A percentile compares a stretch with the other conserved stretches of the same genome.
Conservation (phyloP, 352 stramenopile species). For the Globisporangium solare region DNA sequence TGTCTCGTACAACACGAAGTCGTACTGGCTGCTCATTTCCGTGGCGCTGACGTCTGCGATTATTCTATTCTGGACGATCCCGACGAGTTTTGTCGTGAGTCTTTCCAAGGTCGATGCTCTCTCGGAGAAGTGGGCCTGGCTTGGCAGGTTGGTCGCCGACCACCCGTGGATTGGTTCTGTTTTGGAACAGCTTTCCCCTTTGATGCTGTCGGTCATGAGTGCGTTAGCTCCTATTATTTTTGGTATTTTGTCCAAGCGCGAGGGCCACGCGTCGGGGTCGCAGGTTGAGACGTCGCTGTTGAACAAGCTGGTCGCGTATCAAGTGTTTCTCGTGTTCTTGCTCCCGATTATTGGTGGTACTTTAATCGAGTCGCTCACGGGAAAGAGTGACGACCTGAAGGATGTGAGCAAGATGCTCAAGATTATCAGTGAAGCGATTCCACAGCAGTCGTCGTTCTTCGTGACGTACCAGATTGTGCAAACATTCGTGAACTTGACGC, state of each 20-base stretch:
- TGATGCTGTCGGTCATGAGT: slow-evolving; percentile 79
- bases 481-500: slow-evolving; percentile 56
- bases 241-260: slow-evolving; percentile 69
- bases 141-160: slow-evolving; percentile 38
- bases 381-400: slow-evolving; percentile 36
- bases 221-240: slow-evolving; percentile 82
- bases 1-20: slow-evolving; percentile 67
- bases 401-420: slow-evolving; percentile 40
- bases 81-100: slow-evolving; percentile 70
- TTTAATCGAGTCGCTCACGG: slow-evolving; percentile 65
- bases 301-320: slow-evolving; percentile 80
- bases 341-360: slow-evolving; percentile 83
- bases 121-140: slow-evolving; percentile 39
- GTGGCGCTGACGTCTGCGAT: slow-evolving; percentile 52
- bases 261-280: slow-evolving; percentile 65
- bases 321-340: slow-evolving; percentile 79
- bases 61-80: slow-evolving; percentile 83
- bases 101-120: slow-evolving; percentile 66
- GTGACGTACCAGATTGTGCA: slow-evolving; percentile 78
- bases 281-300: slow-evolving; percentile 67
- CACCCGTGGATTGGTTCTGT: slow-evolving; percentile 69
- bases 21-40: slow-evolving; percentile 67
- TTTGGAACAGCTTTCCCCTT: slow-evolving; percentile 67
- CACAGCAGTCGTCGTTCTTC: slow-evolving; percentile 78
- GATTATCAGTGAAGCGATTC: slow-evolving; percentile 55